These are phyloP conservation scores for Fagopyrum esculentum DNA, from an alignment of 148 eudicot species.

Conservation along the genomic window DNA sequence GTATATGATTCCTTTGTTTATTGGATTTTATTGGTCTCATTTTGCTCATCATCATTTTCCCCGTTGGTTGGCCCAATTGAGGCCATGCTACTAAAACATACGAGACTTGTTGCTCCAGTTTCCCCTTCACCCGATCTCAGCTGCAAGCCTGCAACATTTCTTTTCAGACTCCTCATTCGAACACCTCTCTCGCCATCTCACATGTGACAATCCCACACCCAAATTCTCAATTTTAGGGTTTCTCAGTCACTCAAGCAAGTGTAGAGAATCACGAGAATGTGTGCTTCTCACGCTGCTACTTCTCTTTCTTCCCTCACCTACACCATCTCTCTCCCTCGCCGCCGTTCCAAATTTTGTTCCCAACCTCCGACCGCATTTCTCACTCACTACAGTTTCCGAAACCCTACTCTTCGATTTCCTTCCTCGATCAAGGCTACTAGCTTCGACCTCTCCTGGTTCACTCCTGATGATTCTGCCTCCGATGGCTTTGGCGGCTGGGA, in stretches of 20 bases:
- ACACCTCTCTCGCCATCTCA: neutral
- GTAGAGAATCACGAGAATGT: slow-evolving; percentile 15
- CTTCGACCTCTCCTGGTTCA: slow-evolving; percentile 40
- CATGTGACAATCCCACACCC: neutral
- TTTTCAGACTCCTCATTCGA: neutral
- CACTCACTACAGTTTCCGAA: slow-evolving; percentile 19
- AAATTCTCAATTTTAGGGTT: neutral
- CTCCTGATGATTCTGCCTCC: slow-evolving; percentile 18
- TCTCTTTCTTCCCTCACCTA: slow-evolving; percentile 23
- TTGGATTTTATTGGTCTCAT: too few species aligned
- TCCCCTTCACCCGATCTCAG: neutral
- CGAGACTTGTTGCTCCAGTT: neutral
- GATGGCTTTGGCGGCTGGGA: slow-evolving; percentile 74
- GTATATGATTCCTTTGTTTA: too few species aligned
- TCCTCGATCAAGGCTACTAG: slow-evolving; percentile 23
- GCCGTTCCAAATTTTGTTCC: slow-evolving; percentile 4
- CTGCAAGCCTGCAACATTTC: neutral
- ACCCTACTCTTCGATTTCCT: slow-evolving; percentile 21
- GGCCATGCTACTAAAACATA: too few species aligned
- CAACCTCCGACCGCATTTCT: slow-evolving; percentile 16
- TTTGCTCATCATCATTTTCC: too few species aligned
- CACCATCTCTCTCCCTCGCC: slow-evolving; percentile 16
- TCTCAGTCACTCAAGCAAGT: neutral
- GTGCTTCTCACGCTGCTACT: slow-evolving; percentile 17
- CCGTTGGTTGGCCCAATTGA: too few species aligned